Conservation (phyloP, 1,284 basidiomycete genomes). For the Rugiboletus extremiorientalis region DNA sequence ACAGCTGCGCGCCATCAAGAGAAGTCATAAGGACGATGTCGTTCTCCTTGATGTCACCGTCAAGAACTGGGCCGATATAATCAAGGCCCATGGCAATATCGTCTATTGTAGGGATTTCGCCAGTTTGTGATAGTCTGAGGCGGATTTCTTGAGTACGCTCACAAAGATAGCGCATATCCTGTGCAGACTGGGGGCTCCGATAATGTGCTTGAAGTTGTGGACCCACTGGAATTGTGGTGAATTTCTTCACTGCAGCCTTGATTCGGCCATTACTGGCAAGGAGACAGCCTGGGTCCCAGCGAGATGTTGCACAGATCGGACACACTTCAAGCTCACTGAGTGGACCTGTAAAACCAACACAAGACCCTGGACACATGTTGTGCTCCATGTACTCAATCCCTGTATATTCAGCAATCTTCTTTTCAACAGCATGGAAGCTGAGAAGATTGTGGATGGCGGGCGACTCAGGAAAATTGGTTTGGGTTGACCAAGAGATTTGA, state of each 20-base stretch:
- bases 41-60: no score
- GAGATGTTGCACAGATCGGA: conserved; percentile 21
- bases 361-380: conserved; percentile 12
- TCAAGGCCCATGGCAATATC: no score
- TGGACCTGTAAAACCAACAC: conserved; percentile 13
- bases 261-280: no score
- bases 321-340: conserved; percentile 5
- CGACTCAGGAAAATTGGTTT: background rate
- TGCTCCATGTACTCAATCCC: conserved; percentile 4
- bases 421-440: background rate
- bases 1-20: no score
- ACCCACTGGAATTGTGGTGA: no score
- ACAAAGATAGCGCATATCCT: background rate
- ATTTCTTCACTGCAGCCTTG: no score
- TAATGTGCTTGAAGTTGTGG: conserved; percentile 3
- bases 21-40: no score
- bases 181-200: conserved; percentile 7
- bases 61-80: background rate
- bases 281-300: no score
- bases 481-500: background rate
- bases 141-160: background rate
- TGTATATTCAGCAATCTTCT: conserved; percentile 1
- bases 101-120: no score
- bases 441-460: background rate
- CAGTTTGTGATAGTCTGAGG: background rate